Base-by-base conservation (phyloP, 176 grass and related monocot genomes). In the Eremochloa ophiuroides region DNA sequence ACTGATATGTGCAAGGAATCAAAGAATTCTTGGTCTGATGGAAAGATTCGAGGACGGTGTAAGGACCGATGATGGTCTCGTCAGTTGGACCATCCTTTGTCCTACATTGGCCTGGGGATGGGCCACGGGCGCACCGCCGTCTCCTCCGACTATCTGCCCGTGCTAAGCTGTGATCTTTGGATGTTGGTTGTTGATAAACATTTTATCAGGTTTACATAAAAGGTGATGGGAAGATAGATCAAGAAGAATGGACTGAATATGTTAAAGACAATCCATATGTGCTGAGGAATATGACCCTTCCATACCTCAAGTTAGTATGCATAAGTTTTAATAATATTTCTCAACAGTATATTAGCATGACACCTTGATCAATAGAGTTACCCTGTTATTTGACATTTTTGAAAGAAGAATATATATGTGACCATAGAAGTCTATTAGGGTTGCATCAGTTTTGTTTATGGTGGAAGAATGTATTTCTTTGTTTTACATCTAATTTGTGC, bases 281-380 rank as follows among this genome's bases (percentile, higher is more conserved):
- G 17, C 37, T 88, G 5, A 79, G 74, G 44, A 88, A 83, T 69
- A 88, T 88, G 86, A 79, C 66, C 46, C 86, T 88, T 37, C 86
- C 86, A n/a, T 83, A 88, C 74, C 60, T 88, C 13, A 88, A 83
- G 86, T 38, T 5, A 38, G 35, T 56, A 14, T 30, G 7, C n/a
- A 42, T 10, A 14, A 29, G 7, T 30, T 48, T 72, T 64, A 1
- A 20, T 47, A 51, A 8, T 25, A 10, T n/a, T 40, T 42, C 53
- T 17, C 25, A 39, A 42, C 34, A 2, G 38, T 40, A 35, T 56
- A 75, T 38, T 56, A n/a, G 22, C 31, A 58, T 2, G 13, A 37
- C 30, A 12, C 14, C 13, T 26, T 60, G 38, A 18, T 40, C 3
- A 10, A 30, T 47, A 71, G 26, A 76, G 14, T 40, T 42, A 2